Base-by-base conservation (phyloP, 2,329 filamentous ascomycete species). In the Penicillium sp. region DNA sequence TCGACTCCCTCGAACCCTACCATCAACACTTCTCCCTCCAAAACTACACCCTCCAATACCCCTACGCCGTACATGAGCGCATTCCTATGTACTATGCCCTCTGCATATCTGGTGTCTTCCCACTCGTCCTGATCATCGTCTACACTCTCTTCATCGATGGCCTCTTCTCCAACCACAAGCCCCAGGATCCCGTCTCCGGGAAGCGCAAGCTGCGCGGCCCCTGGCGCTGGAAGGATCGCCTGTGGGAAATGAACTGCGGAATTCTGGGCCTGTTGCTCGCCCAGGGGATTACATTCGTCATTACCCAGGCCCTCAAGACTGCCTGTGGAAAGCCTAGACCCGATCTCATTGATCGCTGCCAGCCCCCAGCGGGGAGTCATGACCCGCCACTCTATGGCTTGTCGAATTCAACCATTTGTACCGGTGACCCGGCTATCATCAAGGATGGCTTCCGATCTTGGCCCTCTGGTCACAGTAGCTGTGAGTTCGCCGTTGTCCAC, bases 161-260 rank as follows among this genome's bases (percentile, higher is more conserved):
- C 21, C 55, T 85, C 10, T 85, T 84, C 66, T 84, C 82, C 16
- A 80, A 84, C 48, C 61, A 73, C 54, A 76, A 76, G 51, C 66
- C 71, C 5, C 70, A 70, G 31, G 59, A 71, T 21, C 51, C 68
- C 14, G 57, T 55, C n/a, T 67, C 68, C 9, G 69, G 73, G 46
- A 71, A 75, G 58, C 71, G 71, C 44, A 74, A 70, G 46, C 47
- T 77, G 33, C 74, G 72, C 48, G 73, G 77, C 0, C 79, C 75
- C 48, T 83, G 84, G 63, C 73, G 78, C 34, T 77, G 81, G 61
- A 81, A 81, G 63, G 81, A 84, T 60, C 75, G 83, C 18, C 65
- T 85, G n/a, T 86, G 83, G 83, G 82, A 86, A 67, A 71, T 85
- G 63, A 86, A 86, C 62, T 85, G 83, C 61, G 83, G 83, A 2